Evolutionary conservation across 441 rosid species (phyloP), one percentile per base, ranked within the genome.

Genomic region (California macrophylla): DNA sequence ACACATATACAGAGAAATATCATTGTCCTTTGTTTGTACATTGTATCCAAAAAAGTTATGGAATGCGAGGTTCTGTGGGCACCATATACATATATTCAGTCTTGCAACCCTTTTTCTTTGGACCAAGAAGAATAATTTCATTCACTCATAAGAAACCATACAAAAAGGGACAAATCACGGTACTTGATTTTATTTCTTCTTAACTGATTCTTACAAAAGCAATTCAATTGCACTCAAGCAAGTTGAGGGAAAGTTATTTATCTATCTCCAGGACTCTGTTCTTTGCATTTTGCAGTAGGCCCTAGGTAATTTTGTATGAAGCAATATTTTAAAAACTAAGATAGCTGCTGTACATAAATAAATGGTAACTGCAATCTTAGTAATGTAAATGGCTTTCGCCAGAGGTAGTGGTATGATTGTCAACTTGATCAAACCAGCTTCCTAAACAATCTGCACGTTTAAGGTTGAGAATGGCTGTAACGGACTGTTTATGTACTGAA

Each of bases 361-460:
- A 66, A 42, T 69, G 54, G 24, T 54, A 66, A 38, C 60, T 34
- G 68, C 61, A 54, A 54, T 54, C 67, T 75, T 69, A 62, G 68
- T 56, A 70, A 58, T 74, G 54, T 73, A 63, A 42, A 30, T 69
- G 76, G 81, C 80, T 76, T 77, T 40, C 71, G 74, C 82, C 13
- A 69, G 66, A 58, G 25, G 28, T 6, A 16, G 40, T 32, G 25
- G 52, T 25, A 20, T 63, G 36, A 6, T 32, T 52, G 32, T 69
- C 21, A 32, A 24, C 13, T 6, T 63, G 60, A 52, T 60, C 62
- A 26, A 58, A 38, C 28, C 73, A 56, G 32, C 60, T 38, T 15
- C 71, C 74, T 78, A 64, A 62, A 68, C 15, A 42, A 28, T 52
- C 23, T 25, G 10, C 18, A 56, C 45, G 13, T 34, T 26, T 13